Base-by-base conservation (phyloP, 2,329 filamentous ascomycete genomes). In the Calonectria hawksworthii region DNA sequence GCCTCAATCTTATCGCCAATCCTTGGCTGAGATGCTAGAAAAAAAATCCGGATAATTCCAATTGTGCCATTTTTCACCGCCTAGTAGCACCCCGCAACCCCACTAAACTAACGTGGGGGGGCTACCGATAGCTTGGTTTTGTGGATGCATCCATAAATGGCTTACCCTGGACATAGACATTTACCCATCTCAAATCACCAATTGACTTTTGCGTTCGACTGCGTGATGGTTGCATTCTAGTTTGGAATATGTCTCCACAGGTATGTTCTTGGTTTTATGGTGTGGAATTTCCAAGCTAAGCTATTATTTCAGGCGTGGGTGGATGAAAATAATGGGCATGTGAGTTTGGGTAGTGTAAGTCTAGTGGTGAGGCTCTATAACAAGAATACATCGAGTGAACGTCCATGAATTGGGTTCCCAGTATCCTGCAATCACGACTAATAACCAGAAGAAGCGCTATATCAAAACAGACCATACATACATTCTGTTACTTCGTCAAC, bases 51-150 rank as follows among this genome's bases (percentile, higher is more conserved):
- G 44, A 71, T 52, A 73, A 32, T 65, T 38, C 34, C 28, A 54
- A 13, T 82, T 80, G 56, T 81, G 78, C 79, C 76, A 21, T 4
- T 2, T 21, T 30, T 64, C 73, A 82, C 80, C 80, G 80, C 80
- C 74, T 72, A 67, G 69, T 54, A 56, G 51, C 72, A 72, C 74
- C 64, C 76, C 70, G 68, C 76, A 28, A 69, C 75, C 78, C 79
- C 79, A 77, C 79, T 65, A 52, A 64, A 44, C 36, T 54, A 56
- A 54, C 50, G 36, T 74, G 56, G 73, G 70, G 70, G 69, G 51
- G 11, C 44, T 71, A 34, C 50, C 59, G 28, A 26, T 16, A 7
- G 59, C 32, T 21, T 44, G 47, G 47, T 65, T 28, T n/a, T 52
- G 32, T 70, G 41, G 13, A 52, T 34, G 10, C 41, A 51, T 26